Percentiles rank a stretch among this genome's conserved stretches.
Conservation (phyloP, 345 rosid species). For the Ceriops zippeliana region DNA sequence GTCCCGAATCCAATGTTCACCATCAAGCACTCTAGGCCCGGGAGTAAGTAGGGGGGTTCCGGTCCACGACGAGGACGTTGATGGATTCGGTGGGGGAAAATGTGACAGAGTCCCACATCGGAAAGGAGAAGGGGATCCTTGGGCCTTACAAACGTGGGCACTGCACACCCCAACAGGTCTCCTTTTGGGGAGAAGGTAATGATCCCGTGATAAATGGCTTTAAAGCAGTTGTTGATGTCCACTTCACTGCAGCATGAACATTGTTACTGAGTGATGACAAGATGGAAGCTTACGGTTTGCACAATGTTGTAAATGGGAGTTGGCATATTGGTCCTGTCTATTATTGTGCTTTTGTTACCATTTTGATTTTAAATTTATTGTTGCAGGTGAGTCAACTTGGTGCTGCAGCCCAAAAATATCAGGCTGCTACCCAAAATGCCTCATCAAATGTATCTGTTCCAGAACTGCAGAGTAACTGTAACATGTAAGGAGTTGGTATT, state of each 20-base stretch:
- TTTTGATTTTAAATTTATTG: background rate
- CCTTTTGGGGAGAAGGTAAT: no score
- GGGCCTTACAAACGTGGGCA: no score
- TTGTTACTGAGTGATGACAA: background rate
- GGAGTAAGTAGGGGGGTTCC: no score
- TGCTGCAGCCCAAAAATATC: constrained; percentile 86
- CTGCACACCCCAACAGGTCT: no score
- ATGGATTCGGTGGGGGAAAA: no score
- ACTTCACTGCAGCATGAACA: background rate
- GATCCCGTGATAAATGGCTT: no score
- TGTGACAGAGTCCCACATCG: no score
- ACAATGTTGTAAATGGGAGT: background rate
- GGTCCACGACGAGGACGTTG: no score
- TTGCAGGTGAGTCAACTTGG: constrained; percentile 88
- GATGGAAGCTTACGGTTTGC: background rate
- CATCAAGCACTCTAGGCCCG: no score
- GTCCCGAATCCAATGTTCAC: no score
- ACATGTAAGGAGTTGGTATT: constrained; percentile 49
- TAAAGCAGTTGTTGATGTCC: background rate
- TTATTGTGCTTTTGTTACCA: background rate
- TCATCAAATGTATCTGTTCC: constrained; percentile 69
- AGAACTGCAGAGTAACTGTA: constrained; percentile 84
- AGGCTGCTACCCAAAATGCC: constrained; percentile 79
- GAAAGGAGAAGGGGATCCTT: no score
- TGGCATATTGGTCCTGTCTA: background rate